Evolutionary conservation across 2,329 filamentous ascomycete species (phyloP), one percentile per base, ranked within the genome.

Genomic region (Fusarium mexicanum): DNA sequence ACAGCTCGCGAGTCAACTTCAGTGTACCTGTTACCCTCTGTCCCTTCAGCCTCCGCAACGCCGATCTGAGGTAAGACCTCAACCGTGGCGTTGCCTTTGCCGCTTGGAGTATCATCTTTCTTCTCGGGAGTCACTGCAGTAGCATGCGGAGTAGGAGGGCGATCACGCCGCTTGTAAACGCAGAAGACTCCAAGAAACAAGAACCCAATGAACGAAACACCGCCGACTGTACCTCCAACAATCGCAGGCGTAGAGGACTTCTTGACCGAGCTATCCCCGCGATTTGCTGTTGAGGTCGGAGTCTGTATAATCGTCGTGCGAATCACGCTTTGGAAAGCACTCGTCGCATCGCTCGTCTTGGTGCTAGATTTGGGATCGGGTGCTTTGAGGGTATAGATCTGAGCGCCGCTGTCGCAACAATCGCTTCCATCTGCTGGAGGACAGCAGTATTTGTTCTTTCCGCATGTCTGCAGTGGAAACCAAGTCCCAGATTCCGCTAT

Each of bases 361-460:
- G 43, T 53, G 7, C 61, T 61, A 3, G 48, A 50, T 8, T 51
- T 33, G 2, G 64, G 57, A 8, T 67, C 48, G 6, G 69, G 64
- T n/a, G 64, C 65, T 12, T 59, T 17, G n/a, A 77, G 74, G 2
- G 62, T 72, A 40, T 68, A 70, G 12, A 75, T 61, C 20, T 68
- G 37, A 5, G 75, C 63, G 4, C 75, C 75, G 18, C 55, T 75
- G 3, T 67, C 67, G 33, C 75, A 77, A 22, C 75, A 77, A 12
- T 69, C 61, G 12, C 26, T 51, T 31, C 67, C 66, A 29, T 66
- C 38, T 20, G 64, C 65, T 2, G 70, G 53, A 3, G 75, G 75
- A 8, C 75, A 77, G 40, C 75, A 77, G 40, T 77, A 77, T 11
- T 77, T 41, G n/a, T 77, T 77, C 20, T 61, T 69, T 12, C 62